Percentiles rank a stretch among this genome's conserved stretches.
phyloP scores from a whole-genome alignment of 108 stramenopile species.

The Discostella stelligeroides region DNA sequence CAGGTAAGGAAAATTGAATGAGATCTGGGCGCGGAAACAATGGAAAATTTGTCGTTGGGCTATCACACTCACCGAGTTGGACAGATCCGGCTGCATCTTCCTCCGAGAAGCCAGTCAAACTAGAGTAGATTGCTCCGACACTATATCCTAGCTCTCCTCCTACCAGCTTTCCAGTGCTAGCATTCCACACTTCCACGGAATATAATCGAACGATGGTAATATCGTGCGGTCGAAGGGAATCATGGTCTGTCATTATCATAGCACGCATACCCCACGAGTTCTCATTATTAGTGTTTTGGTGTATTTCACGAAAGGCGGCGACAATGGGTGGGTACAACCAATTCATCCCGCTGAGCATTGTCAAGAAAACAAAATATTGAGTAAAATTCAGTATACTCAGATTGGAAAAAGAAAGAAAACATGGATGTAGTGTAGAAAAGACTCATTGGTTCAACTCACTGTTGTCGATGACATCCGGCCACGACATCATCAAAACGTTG shows the following conservation, averaged over 20 bases:
- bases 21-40: too few relatives aligned
- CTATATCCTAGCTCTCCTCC: constrained; percentile 88
- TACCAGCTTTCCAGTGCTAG: constrained; percentile 56
- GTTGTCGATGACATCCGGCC: constrained; percentile 79
- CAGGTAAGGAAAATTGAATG: too few relatives aligned
- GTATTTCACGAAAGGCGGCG: constrained; percentile 57
- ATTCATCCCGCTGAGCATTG: constrained; percentile 37
- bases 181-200: constrained; percentile 80
- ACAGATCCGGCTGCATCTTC: constrained; percentile 81
- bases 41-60: too few relatives aligned
- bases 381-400: too few relatives aligned
- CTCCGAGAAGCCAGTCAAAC: constrained; percentile 77
- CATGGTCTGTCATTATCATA: constrained; percentile 14
- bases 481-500: constrained; percentile 68
- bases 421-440: too few relatives aligned
- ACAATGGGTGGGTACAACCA: constrained; percentile 86
- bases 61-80: constrained; percentile 56
- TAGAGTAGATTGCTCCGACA: constrained; percentile 80
- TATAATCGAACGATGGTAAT: constrained; percentile 68
- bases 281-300: constrained; percentile 24
- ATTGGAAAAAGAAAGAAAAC: too few relatives aligned
- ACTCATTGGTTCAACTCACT: constrained; percentile 23
- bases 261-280: constrained; percentile 24
- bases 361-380: too few relatives aligned
- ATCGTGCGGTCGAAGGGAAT: constrained; percentile 16